Conservation (phyloP, 306 rosid species). For the Lathyrus aphaca region DNA sequence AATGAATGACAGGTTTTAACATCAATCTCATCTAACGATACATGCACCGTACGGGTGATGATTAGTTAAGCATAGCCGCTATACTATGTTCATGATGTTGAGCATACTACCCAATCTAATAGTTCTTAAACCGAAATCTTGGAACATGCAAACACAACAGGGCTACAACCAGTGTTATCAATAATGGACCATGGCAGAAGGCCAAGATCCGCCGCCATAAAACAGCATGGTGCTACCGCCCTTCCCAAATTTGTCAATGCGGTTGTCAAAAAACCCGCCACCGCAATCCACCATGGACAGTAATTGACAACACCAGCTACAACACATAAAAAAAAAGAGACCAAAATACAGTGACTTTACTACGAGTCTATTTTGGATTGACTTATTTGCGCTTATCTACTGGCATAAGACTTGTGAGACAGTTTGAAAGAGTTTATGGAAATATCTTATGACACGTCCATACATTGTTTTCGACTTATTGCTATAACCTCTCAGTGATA, state of each 20-base stretch:
- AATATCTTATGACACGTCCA: neutral
- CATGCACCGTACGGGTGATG: neutral
- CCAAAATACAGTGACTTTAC: neutral
- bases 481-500: neutral
- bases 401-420: neutral
- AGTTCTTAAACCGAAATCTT: slow-evolving; percentile 28
- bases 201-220: neutral
- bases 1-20: slow-evolving; percentile 26
- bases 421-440: neutral
- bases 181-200: neutral
- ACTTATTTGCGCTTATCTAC: neutral
- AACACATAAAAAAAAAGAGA: slow-evolving; percentile 13
- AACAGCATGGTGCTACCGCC: neutral
- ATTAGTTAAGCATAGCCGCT: neutral
- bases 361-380: neutral
- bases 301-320: neutral
- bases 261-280: neutral
- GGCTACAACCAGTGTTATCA: neutral
- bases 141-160: slow-evolving; percentile 1
- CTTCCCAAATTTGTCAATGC: neutral
- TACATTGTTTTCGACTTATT: neutral
- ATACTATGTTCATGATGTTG: neutral
- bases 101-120: slow-evolving; percentile 4
- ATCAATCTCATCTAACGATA: slow-evolving; percentile 12
- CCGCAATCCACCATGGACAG: neutral